A percentile compares a stretch with the other conserved stretches of the same genome.
Conservation (phyloP, 179 eudicot genomes). For the Silene coronaria region DNA sequence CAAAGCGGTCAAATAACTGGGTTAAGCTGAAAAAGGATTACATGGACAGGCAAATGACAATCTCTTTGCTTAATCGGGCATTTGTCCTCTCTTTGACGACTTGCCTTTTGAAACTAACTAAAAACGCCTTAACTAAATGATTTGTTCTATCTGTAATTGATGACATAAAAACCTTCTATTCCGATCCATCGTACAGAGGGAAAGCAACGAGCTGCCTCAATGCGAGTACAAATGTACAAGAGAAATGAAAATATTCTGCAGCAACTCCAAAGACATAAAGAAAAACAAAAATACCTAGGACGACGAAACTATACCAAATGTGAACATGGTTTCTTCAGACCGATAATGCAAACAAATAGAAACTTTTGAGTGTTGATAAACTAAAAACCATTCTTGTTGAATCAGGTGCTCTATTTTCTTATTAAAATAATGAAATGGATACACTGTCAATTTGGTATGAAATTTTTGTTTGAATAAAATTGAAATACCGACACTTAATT, state of each 20-base stretch:
- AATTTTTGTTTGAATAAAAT: not conserved
- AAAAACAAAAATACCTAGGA: not conserved
- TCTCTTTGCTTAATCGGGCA: not conserved
- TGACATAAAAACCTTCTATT: not conserved
- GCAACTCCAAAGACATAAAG: not conserved
- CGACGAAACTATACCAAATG: not conserved
- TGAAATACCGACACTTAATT: not conserved
- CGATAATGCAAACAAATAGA: constrained; percentile 4
- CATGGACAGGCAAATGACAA: constrained; percentile 61
- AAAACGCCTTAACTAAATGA: not conserved
- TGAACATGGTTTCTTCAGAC: not conserved
- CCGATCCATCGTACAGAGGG: too few species aligned
- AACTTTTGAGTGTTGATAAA: constrained; percentile 3
- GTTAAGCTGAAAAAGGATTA: constrained; percentile 90
- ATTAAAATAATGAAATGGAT: not conserved
- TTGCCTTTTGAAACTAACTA: not conserved
- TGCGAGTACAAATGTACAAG: not conserved
- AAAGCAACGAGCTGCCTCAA: not conserved
- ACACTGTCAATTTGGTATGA: not conserved
- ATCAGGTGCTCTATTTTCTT: not conserved
- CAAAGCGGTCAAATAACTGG: constrained; percentile 96
- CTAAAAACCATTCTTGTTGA: not conserved
- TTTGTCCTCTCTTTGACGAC: not conserved
- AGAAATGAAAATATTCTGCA: not conserved
- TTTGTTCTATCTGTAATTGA: not conserved